phyloP scores from a whole-genome alignment of 2,329 filamentous ascomycete species.

The Cadophora sp. region DNA sequence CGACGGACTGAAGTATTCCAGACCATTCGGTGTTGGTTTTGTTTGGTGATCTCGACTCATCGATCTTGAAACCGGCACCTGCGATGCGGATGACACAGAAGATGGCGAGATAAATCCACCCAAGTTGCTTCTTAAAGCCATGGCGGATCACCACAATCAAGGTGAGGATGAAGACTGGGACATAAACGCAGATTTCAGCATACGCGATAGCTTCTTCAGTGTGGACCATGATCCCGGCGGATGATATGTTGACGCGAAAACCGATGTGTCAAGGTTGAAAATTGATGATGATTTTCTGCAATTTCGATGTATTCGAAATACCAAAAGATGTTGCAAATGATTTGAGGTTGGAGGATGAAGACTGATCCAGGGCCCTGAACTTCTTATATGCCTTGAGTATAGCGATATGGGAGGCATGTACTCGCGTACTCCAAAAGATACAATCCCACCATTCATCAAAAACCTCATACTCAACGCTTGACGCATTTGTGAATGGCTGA shows the following conservation, averaged over 20 bases:
- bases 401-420: not conserved
- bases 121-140: slow-evolving; percentile 42
- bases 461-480: not conserved
- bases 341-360: not conserved
- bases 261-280: not conserved
- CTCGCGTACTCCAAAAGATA: not conserved
- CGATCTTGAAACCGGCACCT: slow-evolving; percentile 43
- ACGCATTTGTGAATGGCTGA: not conserved
- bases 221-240: slow-evolving; percentile 25
- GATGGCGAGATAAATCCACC: slow-evolving; percentile 46
- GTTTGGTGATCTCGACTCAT: slow-evolving; percentile 37
- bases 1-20: slow-evolving; percentile 40
- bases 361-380: not conserved
- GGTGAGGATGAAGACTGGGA: slow-evolving; percentile 35
- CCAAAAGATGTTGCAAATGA: not conserved
- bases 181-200: slow-evolving; percentile 40
- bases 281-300: not conserved
- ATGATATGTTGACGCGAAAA: not conserved
- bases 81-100: slow-evolving; percentile 44
- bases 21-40: slow-evolving; percentile 43
- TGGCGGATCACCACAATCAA: slow-evolving; percentile 35
- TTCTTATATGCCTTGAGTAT: not conserved
- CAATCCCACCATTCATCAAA: not conserved
- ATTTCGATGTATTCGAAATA: not conserved
- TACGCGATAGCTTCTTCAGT: slow-evolving; percentile 37